Evolutionary conservation across 306 rosid genomes (phyloP), one percentile per base, ranked within the genome.

Genomic region (Leucaena leucocephala): DNA sequence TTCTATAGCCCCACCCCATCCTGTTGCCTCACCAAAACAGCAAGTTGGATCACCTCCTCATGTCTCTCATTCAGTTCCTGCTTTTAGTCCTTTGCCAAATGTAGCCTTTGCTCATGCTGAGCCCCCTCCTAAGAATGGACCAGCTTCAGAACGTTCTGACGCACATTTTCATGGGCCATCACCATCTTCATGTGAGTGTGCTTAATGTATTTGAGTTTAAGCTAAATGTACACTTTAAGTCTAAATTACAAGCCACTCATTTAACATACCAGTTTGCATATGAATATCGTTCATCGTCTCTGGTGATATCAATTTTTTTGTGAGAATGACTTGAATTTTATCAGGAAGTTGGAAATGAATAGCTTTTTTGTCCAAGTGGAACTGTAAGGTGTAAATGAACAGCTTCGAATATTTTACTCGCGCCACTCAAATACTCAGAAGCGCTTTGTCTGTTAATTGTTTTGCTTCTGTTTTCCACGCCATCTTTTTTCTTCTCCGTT

Each of bases 61-160:
- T 34, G 58, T 54, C 45, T 80, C 87, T 74, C 81, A 81, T 86
- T 69, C 88, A 33, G 82, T 79, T 68, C 93, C 94, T 36, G 90
- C 88, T 38, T 86, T 87, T 72, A 84, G 93, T 85, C 97, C 98
- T 57, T 83, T 88, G 81, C 96, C 94, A 49, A 88, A 80, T 78
- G 97, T 92, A 38, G 88, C 91, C 80, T 89, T 90, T 81, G 84
- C 90, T 76, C 96, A 87, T 84, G 88, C 70, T 80, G 91, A 80
- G 81, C 91, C 97, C 43, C 96, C 94, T 61, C 84, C 92, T 45
- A 89, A 80, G 79, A 89, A 75, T 54, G 72, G 82, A 71, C 83
- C 90, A 38, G 78, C 78, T 48, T 43, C 83, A 4, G 86, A 82
- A 71, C 84, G 8, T 69, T 82, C 88, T 38, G 39, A 55, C 69